Base-by-base conservation (phyloP, 768 basidiomycete species). In the Termitomyces sp. region DNA sequence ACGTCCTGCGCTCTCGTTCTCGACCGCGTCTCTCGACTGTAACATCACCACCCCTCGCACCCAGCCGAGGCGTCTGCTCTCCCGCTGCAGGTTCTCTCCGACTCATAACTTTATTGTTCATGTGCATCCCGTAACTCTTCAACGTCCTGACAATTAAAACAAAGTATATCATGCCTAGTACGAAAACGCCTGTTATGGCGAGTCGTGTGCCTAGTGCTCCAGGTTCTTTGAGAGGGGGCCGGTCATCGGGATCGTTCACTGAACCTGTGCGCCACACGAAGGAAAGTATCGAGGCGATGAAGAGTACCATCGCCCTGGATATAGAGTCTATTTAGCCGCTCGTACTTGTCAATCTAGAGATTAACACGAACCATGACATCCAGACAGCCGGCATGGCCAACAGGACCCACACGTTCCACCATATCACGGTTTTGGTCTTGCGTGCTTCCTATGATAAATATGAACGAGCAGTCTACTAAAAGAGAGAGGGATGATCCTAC, bases 201-300 rank as follows among this genome's bases (percentile, higher is more conserved):
- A 87, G 71, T 19, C 88, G 79, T 3, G 83, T 76, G 3, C 73
- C 81, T 4, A 86, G 67, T 1, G 75, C 78, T 4, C 72, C 75
- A 0, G 55, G 56, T 0, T 71, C 61, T 4, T 72, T 67, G 0
- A 85, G 73, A 7, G 72, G 72, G 12, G 63, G 61, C 1, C 75
- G 73, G 42, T 66, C 62, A 0, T 66, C 44, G 2, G 71, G 61
- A 54, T 86, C 80, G 12, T 66, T 39, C 1, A 71, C 70, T 0
- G 81, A 77, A 16, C 85, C 86, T 0, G 82, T 82, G 44, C 85
- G 80, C 88, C 88, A 90, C 50, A 89, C 82, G 58, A 80, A 90
- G 7, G 83, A 77, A 32, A 88, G 73, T 61, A 90, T 85, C 12
- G 84, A 73, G 3, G 76, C 63, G 58, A 85, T 67, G 67, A 89